Evolutionary conservation across 305 asterid species (phyloP).

Genomic region (Solanum hybrid): DNA sequence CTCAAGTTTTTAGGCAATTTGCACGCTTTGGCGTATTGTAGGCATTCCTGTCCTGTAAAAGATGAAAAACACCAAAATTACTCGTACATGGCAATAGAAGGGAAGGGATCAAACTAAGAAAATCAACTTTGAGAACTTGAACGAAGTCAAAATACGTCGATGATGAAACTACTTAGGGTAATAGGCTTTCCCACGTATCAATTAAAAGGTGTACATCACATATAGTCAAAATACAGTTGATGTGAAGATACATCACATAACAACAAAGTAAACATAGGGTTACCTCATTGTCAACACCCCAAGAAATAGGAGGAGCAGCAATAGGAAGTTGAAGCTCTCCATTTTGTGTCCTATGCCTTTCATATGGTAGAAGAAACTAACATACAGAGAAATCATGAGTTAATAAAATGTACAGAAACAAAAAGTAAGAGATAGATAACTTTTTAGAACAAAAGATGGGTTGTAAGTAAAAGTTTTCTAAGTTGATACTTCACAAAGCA

Average conservation of each 20-base stretch:
- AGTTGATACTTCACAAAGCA: background rate
- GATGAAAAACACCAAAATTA: too few species aligned
- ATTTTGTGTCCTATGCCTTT: conserved; percentile 54
- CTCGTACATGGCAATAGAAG: too few species aligned
- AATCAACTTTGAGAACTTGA: too few species aligned
- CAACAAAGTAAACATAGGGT: conserved; percentile 4
- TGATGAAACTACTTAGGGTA: background rate
- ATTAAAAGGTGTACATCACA: background rate
- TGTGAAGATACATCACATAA: background rate
- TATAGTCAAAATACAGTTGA: background rate
- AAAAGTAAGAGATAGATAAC: background rate
- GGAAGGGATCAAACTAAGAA: too few species aligned
- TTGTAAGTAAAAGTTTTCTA: background rate
- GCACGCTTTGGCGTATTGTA: too few species aligned
- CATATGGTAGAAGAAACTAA: conserved; percentile 79
- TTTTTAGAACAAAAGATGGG: background rate
- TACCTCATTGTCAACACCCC: conserved; percentile 66
- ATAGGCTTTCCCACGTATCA: background rate
- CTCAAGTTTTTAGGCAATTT: too few species aligned
- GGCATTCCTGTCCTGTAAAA: too few species aligned
- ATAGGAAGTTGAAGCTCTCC: conserved; percentile 64
- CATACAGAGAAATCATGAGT: conserved; percentile 1
- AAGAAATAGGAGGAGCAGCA: conserved; percentile 28
- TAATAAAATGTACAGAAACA: background rate
- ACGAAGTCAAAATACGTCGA: background rate